phyloP scores from a whole-genome alignment of 805 yeast genomes.

The Candida hungchunana region DNA sequence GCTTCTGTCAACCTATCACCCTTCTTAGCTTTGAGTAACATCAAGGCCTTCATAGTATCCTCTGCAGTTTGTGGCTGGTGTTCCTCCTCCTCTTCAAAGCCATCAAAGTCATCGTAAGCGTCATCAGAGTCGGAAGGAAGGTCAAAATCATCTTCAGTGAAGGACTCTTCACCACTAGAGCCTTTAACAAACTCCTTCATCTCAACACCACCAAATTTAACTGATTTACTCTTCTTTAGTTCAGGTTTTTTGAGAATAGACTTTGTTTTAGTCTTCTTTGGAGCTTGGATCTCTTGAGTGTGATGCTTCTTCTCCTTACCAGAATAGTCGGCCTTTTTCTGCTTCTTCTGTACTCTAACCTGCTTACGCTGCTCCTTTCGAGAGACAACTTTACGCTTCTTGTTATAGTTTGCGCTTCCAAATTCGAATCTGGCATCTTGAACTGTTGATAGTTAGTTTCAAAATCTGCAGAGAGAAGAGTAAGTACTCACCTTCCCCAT shows the following conservation, averaged over 20 bases:
- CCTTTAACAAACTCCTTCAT: too few species aligned
- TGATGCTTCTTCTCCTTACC: constrained; percentile 3
- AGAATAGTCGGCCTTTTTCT: constrained; percentile 17
- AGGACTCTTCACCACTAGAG: constrained; percentile 12
- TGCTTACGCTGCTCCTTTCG: constrained; percentile 42
- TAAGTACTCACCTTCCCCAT: background rate
- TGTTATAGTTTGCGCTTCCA: constrained; percentile 28
- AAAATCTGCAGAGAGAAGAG: too few species aligned
- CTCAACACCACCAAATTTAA: constrained; percentile 10
- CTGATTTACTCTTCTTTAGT: too few species aligned
- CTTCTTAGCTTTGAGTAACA: constrained; percentile 23
- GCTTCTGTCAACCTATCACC: too few species aligned
- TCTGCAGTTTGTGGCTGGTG: constrained; percentile 30
- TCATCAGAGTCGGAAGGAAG: constrained; percentile 22
- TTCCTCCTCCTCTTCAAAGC: constrained; percentile 21
- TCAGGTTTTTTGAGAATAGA: too few species aligned
- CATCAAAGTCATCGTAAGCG: constrained; percentile 26
- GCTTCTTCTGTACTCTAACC: constrained; percentile 34
- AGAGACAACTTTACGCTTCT: constrained; percentile 30
- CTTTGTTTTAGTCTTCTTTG: too few species aligned
- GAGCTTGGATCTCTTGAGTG: constrained; percentile 1
- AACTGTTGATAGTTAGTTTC: too few species aligned
- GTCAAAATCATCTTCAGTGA: constrained; percentile 18
- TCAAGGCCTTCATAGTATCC: constrained; percentile 41
- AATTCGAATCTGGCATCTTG: constrained; percentile 34